Evolutionary conservation across 805 yeast species (phyloP), one percentile per base, ranked within the genome.

Genomic region (Candida xiaguanensis): DNA sequence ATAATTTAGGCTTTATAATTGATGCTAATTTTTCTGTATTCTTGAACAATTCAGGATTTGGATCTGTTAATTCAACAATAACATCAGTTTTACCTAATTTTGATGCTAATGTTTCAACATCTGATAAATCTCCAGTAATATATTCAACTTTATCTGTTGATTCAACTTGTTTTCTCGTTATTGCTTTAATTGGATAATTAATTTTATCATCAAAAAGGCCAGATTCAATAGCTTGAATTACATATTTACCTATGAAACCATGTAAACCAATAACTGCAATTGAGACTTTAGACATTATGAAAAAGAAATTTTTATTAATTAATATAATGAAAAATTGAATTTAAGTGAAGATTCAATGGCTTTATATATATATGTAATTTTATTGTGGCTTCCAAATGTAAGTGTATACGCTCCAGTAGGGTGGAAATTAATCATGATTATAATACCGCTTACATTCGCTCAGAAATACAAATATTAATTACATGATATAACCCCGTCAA

Each of bases 221-320:
- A 2, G 72, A 61, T n/a, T 69, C 48, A 34, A 79, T 56, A 7
- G 79, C 78, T 1, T 58, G 61, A 14, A 76, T 41, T 25, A 66
- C 56, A 31, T 77, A 75, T 45, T 61, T 57, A 31, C 81, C 84
- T 29, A 80, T 57, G 45, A 56, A 44, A 17, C 87, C 85, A 44
- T 68, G 61, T 34, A 70, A 48, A 24, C 85, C 85, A 42, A 73
- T 50, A 38, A 80, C 53, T 26, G 82, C 84, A 39, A 80, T 53
- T 24, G 67, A 45, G 30, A 54, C 43, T 39, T 41, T 41, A 19
- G 44, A 40, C 47, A 43, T 43, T 8, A 14, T 41, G 26, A 20
- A 20, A 20, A n/a, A n/a, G n/a, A n/a, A n/a, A n/a, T n/a, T n/a
- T n/a, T n/a, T 13, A 27, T 13, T 3, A 27, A 27, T 27, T 7